A percentile compares a stretch with the other conserved stretches of the same genome.
These are phyloP conservation scores for Pseudonitzschia multiseries DNA, from an alignment of 108 stramenopile species.

Conservation along the genomic window DNA sequence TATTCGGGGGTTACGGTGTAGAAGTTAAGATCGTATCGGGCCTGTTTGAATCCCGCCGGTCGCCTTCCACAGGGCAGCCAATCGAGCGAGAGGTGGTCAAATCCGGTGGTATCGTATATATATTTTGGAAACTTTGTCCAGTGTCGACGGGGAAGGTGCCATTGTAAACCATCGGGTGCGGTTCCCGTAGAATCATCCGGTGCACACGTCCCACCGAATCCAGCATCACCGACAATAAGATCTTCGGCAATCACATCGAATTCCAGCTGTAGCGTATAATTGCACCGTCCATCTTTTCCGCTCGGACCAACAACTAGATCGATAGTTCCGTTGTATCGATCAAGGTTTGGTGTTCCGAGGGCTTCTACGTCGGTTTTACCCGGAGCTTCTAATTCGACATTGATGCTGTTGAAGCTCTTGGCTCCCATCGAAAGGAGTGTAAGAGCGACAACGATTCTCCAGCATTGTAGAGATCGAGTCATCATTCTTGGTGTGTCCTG, in stretches of 20 bases:
- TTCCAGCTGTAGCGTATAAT: background rate
- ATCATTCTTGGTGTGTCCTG: too few species aligned
- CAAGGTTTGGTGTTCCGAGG: conserved; percentile 23
- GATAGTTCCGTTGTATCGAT: conserved; percentile 2
- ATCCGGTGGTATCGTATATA: conserved; percentile 33
- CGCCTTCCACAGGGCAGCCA: conserved; percentile 30
- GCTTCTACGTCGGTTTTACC: conserved; percentile 15
- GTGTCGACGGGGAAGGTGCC: conserved; percentile 25
- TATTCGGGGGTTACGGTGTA: conserved; percentile 33
- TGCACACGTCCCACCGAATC: conserved; percentile 23
- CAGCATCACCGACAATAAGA: background rate
- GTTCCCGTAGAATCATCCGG: conserved; percentile 10
- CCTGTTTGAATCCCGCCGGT: conserved; percentile 13
- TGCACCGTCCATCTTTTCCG: background rate
- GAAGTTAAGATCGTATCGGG: conserved; percentile 32
- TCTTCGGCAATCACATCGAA: conserved; percentile 1
- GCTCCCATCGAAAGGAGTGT: conserved; percentile 3
- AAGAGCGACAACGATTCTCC: conserved; percentile 12
- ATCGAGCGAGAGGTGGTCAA: conserved; percentile 33
- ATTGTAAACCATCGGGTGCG: conserved; percentile 20
- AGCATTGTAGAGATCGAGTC: conserved; percentile 5
- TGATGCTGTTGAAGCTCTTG: conserved; percentile 15
- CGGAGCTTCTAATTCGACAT: conserved; percentile 20
- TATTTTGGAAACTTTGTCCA: conserved; percentile 30
- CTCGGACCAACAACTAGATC: conserved; percentile 5